Conservation (phyloP, 768 basidiomycete species). For the Obba rivulosa region DNA sequence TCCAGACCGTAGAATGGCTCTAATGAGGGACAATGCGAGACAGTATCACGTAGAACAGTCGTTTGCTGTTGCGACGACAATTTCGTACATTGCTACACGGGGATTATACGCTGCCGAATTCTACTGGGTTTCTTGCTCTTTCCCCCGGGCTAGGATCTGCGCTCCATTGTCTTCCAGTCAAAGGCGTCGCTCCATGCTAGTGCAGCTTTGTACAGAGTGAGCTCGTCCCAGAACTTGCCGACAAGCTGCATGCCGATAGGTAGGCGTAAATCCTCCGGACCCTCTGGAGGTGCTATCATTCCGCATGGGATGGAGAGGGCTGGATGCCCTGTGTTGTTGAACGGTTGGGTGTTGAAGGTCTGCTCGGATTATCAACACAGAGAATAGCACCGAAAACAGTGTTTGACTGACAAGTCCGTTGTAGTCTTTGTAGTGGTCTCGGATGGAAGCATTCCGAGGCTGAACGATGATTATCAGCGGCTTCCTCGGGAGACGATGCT, state of each 20-base stretch:
- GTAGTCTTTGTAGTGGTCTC: conserved; percentile 14
- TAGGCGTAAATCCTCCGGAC: conserved; percentile 29
- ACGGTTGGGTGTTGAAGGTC: conserved; percentile 17
- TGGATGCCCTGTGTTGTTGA: conserved; percentile 36
- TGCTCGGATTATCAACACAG: background rate
- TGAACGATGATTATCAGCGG: background rate
- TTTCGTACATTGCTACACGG: background rate
- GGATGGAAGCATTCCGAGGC: conserved; percentile 22
- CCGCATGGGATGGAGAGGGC: conserved; percentile 39
- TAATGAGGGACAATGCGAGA: conserved; percentile 9
- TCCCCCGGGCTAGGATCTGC: too few relatives aligned
- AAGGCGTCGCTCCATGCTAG: conserved; percentile 17
- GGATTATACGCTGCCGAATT: background rate
- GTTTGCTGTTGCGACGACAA: background rate
- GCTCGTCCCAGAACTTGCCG: conserved; percentile 20
- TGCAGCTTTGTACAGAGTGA: conserved; percentile 19
- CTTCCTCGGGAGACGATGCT: too few relatives aligned
- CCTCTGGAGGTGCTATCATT: conserved; percentile 30
- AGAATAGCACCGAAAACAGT: too few relatives aligned
- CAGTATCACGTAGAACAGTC: background rate
- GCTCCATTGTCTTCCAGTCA: conserved; percentile 13
- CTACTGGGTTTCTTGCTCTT: background rate
- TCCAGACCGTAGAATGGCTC: conserved; percentile 42
- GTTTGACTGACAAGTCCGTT: conserved; percentile 10
- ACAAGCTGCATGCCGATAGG: conserved; percentile 43